Evolutionary conservation across 202 grass and related monocot genomes (phyloP).

Genomic region (Setaria viridis): DNA sequence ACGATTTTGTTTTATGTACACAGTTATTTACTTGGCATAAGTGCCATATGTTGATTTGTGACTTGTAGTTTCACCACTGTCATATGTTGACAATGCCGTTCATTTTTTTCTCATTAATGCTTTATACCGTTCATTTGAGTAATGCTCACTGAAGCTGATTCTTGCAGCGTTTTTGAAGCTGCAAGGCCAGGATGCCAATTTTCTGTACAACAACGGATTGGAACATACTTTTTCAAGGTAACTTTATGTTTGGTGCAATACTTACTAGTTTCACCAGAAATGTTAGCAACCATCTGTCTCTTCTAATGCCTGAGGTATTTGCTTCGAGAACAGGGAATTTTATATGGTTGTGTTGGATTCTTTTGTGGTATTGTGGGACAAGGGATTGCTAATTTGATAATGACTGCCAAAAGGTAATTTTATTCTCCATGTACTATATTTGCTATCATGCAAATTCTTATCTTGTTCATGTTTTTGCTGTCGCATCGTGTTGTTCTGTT

Average conservation of each 20-base stretch:
- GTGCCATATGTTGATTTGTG: background rate
- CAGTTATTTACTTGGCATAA: background rate
- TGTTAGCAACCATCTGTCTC: background rate
- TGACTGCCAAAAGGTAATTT: conserved; percentile 85
- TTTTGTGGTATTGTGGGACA: conserved; percentile 86
- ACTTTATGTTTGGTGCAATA: conserved; percentile 3
- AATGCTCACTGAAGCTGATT: conserved; percentile 38
- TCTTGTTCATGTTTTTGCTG: background rate
- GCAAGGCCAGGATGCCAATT: conserved; percentile 87
- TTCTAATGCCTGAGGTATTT: conserved; percentile 34
- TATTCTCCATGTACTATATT: conserved; percentile 3
- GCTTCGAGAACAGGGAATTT: conserved; percentile 63
- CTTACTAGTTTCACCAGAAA: conserved; percentile 2
- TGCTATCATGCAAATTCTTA: background rate
- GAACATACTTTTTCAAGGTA: conserved; percentile 96
- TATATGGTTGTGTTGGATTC: conserved; percentile 92
- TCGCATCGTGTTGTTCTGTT: background rate
- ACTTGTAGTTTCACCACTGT: conserved; percentile 22
- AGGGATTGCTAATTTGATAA: conserved; percentile 99
- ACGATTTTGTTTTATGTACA: background rate
- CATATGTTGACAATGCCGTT: background rate
- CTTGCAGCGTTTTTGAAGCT: conserved; percentile 92
- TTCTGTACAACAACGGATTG: conserved; percentile 82
- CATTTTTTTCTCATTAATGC: conserved; percentile 30
- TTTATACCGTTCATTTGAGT: conserved; percentile 2